Percentiles rank a stretch among this genome's conserved stretches.
Evolutionary conservation across 2,329 filamentous ascomycete genomes (phyloP).

Genomic region (Monilinia laxa): DNA sequence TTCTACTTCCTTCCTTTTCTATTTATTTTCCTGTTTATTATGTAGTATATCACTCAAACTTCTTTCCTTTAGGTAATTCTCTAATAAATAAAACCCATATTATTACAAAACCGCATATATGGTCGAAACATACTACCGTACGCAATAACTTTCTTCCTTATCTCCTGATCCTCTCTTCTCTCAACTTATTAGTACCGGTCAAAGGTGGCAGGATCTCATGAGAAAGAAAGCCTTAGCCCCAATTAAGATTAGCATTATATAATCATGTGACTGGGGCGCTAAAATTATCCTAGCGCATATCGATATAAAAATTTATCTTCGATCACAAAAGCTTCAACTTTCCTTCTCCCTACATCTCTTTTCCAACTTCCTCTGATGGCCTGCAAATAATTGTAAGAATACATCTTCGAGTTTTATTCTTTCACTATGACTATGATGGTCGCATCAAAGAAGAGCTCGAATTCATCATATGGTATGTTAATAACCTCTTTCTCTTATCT

Average conservation of each 20-base stretch:
- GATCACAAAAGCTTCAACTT: not conserved
- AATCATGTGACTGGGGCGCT: not conserved
- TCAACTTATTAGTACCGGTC: too few relatives aligned
- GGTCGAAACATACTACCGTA: not conserved
- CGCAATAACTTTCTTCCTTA: slow-evolving; percentile 13
- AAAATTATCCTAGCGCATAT: slow-evolving; percentile 8
- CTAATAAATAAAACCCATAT: not conserved
- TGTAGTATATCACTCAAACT: too few relatives aligned
- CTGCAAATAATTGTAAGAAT: not conserved
- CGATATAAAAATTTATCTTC: slow-evolving; percentile 22
- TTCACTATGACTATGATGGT: not conserved
- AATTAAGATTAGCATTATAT: not conserved
- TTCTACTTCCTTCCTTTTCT: too few relatives aligned
- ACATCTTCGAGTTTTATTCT: not conserved
- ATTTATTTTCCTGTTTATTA: too few relatives aligned
- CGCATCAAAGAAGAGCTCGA: not conserved
- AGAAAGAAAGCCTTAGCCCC: too few relatives aligned
- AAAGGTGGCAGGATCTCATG: too few relatives aligned
- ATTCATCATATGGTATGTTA: slow-evolving; percentile 27
- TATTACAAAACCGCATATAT: not conserved
- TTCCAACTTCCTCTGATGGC: not conserved
- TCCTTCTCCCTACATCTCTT: not conserved
- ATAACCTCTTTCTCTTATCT: not conserved
- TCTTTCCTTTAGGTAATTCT: too few relatives aligned
- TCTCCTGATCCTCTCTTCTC: too few relatives aligned